phyloP scores from a whole-genome alignment of 202 grass and related monocot species.

The Panicum hallii region DNA sequence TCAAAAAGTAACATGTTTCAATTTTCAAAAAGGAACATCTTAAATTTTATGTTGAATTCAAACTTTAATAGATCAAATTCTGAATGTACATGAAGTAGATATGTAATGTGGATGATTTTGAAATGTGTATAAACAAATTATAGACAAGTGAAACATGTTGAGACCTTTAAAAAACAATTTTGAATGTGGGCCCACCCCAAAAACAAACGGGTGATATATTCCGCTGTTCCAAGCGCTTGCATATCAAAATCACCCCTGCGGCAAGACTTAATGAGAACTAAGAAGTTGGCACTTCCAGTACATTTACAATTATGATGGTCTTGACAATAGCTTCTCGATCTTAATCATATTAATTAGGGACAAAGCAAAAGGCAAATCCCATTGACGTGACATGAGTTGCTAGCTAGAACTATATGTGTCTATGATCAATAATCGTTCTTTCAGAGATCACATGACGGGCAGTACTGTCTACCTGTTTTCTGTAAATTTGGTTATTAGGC shows the following conservation, averaged over 20 bases:
- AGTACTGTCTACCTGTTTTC: neutral
- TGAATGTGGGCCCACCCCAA: neutral
- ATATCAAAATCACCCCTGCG: neutral
- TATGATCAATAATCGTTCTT: neutral
- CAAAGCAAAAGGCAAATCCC: conserved; percentile 22
- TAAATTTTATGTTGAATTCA: neutral
- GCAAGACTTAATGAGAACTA: neutral
- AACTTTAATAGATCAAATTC: neutral
- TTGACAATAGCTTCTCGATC: neutral
- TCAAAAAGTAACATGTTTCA: neutral
- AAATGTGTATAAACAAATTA: neutral
- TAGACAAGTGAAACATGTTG: neutral
- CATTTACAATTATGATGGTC: conserved; percentile 16
- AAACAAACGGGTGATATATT: neutral
- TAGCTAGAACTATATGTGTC: neutral
- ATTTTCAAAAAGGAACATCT: neutral
- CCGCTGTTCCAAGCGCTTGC: neutral
- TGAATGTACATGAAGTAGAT: neutral
- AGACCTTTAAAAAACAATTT: neutral
- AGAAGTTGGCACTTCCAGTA: neutral
- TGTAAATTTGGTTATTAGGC: neutral
- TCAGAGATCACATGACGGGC: neutral
- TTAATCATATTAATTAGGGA: neutral
- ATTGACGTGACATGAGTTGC: conserved; percentile 32
- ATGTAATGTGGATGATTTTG: neutral